These are phyloP conservation scores for Leptomonas seymouri DNA, from an alignment of 208 protist species.

Conservation along the genomic window DNA sequence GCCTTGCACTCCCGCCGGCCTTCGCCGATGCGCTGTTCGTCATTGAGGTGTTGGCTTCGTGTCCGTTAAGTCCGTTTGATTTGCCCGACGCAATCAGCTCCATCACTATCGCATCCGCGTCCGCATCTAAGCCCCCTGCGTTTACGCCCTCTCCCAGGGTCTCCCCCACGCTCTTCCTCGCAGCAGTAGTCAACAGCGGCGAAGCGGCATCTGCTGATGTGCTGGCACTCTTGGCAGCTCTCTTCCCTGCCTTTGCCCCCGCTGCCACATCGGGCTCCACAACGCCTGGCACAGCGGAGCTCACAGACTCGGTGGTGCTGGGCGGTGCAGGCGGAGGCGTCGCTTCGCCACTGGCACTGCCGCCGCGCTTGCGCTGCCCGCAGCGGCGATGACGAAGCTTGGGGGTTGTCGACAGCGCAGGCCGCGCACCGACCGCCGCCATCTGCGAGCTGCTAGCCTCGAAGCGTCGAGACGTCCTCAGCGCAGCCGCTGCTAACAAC, in stretches of 20 bases:
- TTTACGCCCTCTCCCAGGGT: neutral
- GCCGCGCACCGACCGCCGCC: neutral
- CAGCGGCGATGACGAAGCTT: slow-evolving; percentile 26
- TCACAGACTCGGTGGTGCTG: no score
- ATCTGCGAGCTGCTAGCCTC: neutral
- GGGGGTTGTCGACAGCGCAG: slow-evolving; percentile 6
- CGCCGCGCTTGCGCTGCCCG: slow-evolving; percentile 25
- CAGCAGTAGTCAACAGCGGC: neutral
- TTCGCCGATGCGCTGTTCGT: neutral
- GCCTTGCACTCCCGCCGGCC: neutral
- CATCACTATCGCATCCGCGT: slow-evolving; percentile 1
- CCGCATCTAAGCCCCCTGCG: neutral
- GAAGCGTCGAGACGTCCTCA: neutral
- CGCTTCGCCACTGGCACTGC: neutral
- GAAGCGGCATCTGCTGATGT: neutral
- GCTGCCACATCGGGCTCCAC: no score
- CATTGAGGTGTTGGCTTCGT: neutral
- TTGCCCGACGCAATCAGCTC: slow-evolving; percentile 2
- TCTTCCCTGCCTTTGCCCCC: no score
- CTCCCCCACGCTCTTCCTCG: neutral
- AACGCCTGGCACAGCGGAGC: no score
- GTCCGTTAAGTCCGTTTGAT: neutral
- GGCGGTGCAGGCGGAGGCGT: no score
- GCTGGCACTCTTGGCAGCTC: no score
- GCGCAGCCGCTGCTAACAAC: neutral